These are phyloP conservation scores for Candida freyschussii DNA, from an alignment of 1,139 yeast species.

Conservation along the genomic window DNA sequence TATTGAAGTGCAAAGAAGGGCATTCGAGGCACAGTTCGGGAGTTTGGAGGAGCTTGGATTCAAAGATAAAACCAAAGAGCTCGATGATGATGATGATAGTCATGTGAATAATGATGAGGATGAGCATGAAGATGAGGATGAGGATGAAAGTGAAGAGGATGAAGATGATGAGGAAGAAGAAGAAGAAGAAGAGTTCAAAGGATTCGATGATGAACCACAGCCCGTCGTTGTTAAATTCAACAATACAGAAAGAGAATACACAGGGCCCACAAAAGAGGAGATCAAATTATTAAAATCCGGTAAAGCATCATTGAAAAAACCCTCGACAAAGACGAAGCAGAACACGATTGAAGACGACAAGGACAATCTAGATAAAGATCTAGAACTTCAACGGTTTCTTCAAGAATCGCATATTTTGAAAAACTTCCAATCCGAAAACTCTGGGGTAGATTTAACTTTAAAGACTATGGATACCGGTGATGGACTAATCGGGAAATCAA, in stretches of 20 bases:
- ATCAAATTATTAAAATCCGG: slow-evolving; percentile 38
- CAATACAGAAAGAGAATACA: slow-evolving; percentile 31
- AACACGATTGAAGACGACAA: slow-evolving; percentile 28
- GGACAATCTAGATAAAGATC: slow-evolving; percentile 67
- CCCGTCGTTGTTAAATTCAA: slow-evolving; percentile 46
- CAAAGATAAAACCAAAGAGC: slow-evolving; percentile 44
- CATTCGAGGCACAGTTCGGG: slow-evolving; percentile 71
- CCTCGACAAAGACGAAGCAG: slow-evolving; percentile 10
- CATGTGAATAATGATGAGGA: slow-evolving; percentile 6
- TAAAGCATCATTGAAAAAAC: slow-evolving; percentile 27
- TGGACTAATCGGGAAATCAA: slow-evolving; percentile 74
- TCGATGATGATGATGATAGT: slow-evolving; percentile 17
- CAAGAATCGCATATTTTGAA: slow-evolving; percentile 83
- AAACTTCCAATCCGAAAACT: slow-evolving; percentile 41
- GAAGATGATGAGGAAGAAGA: slow-evolving; percentile 12
- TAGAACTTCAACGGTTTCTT: slow-evolving; percentile 76
- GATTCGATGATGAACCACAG: slow-evolving; percentile 12
- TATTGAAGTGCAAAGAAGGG: slow-evolving; percentile 51
- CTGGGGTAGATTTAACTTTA: slow-evolving; percentile 77
- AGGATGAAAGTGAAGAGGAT: slow-evolving; percentile 22
- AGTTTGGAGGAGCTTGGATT: slow-evolving; percentile 55
- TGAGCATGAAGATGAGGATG: slow-evolving; percentile 9
- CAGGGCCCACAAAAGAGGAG: slow-evolving; percentile 38
- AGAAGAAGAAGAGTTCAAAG: slow-evolving; percentile 14
- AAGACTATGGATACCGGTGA: slow-evolving; percentile 35